Percentiles rank a stretch among this genome's conserved stretches.
These are phyloP conservation scores for Chaetomiaceae sp. DNA, from an alignment of 2,329 filamentous ascomycete genomes.

Conservation along the genomic window DNA sequence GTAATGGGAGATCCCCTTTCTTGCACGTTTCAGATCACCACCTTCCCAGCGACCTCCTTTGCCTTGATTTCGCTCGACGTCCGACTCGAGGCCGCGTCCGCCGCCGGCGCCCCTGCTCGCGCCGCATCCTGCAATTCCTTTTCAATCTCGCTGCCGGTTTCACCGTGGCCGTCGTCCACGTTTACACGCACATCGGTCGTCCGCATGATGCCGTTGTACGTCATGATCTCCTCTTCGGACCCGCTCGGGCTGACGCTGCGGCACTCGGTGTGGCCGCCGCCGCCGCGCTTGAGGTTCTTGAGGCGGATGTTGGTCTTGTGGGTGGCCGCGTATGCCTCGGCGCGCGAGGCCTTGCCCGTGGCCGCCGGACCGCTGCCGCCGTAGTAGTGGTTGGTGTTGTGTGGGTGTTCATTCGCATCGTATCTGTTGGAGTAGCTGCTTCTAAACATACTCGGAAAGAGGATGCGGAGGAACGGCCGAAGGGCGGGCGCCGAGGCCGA, in stretches of 20 bases:
- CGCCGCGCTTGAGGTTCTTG: conserved; percentile 10
- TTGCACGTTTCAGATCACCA: too few species aligned
- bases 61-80: conserved; percentile 8
- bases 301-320: conserved; percentile 8
- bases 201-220: conserved; percentile 31
- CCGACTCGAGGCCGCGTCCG: background rate
- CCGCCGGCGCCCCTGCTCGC: background rate
- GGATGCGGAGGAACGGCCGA: conserved; percentile 29
- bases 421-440: conserved; percentile 16
- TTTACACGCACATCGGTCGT: conserved; percentile 22
- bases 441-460: conserved; percentile 25
- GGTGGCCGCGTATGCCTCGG: background rate
- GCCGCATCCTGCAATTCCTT: too few species aligned
- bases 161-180: background rate
- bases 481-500: conserved; percentile 36
- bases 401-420: background rate
- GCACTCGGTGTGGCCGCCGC: conserved; percentile 20
- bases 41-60: background rate
- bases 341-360: background rate
- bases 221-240: conserved; percentile 32
- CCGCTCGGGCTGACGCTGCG: conserved; percentile 27
- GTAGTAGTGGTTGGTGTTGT: conserved; percentile 4
- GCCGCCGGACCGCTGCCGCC: background rate
- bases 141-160: too few species aligned
- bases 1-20: too few species aligned